Percentiles rank a stretch among this genome's conserved stretches.
These are phyloP conservation scores for Acanthamoeba healyi DNA, from an alignment of 208 protist genomes.

Conservation along the genomic window DNA sequence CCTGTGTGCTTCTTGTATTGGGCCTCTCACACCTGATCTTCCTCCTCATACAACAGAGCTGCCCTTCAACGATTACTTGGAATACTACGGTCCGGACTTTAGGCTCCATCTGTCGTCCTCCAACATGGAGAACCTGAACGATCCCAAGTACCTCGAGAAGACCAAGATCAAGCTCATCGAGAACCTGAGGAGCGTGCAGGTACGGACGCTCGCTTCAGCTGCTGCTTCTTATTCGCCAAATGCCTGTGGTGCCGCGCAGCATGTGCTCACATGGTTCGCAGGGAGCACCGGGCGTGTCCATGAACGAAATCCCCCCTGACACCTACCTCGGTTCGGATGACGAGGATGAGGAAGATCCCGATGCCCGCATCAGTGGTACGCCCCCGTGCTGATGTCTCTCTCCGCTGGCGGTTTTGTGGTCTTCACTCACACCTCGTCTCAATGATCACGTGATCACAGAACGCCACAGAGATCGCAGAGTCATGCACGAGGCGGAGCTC, in stretches of 20 bases:
- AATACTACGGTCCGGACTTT: constrained; percentile 95
- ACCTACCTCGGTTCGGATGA: constrained; percentile 78
- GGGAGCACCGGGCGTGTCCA: constrained; percentile 80
- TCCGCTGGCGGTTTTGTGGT: too few species aligned
- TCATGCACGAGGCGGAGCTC: constrained; percentile 73
- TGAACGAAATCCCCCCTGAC: constrained; percentile 85
- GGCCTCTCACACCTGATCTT: background rate
- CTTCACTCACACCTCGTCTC: too few species aligned
- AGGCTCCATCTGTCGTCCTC: constrained; percentile 88
- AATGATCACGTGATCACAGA: too few species aligned
- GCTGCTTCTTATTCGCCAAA: too few species aligned
- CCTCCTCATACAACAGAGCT: constrained; percentile 83
- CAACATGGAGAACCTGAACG: constrained; percentile 81
- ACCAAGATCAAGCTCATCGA: constrained; percentile 83
- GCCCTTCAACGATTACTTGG: constrained; percentile 95
- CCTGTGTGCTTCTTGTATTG: background rate
- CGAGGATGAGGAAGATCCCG: constrained; percentile 85
- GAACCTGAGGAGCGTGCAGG: constrained; percentile 78
- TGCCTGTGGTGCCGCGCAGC: too few species aligned
- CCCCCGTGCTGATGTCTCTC: background rate
- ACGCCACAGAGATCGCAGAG: constrained; percentile 65
- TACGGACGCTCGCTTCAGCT: constrained; percentile 78
- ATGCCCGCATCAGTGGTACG: constrained; percentile 73
- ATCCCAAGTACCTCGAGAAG: constrained; percentile 84
- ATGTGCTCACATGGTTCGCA: too few species aligned